Evolutionary conservation across 1,284 basidiomycete species (phyloP).

Genomic region (Trametes versicolor): DNA sequence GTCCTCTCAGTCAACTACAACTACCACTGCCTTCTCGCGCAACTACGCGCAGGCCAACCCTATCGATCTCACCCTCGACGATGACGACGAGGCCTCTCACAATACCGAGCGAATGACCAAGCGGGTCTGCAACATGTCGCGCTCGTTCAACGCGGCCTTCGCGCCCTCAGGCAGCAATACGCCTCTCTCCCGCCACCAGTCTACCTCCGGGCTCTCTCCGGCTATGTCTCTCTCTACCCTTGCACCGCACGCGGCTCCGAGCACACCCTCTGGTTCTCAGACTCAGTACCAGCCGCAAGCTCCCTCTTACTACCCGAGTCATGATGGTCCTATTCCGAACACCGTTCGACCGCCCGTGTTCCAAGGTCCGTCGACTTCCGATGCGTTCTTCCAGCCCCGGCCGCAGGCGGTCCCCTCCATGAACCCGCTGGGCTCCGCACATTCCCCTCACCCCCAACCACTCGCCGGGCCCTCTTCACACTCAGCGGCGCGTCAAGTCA

Average conservation of each 20-base stretch:
- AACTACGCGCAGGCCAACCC: conserved; percentile 41
- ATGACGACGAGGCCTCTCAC: conserved; percentile 42
- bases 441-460: background rate
- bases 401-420: conserved; percentile 34
- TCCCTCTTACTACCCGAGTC: conserved; percentile 18
- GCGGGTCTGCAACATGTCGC: conserved; percentile 35
- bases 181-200: conserved; percentile 34
- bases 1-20: conserved; percentile 33
- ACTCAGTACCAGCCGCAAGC: conserved; percentile 19
- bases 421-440: conserved; percentile 21
- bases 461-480: conserved; percentile 20
- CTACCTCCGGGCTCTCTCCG: conserved; percentile 44
- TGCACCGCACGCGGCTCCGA: conserved; percentile 23
- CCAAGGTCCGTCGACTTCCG: conserved; percentile 43
- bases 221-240: conserved; percentile 44
- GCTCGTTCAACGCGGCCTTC: conserved; percentile 41
- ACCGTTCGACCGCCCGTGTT: conserved; percentile 36
- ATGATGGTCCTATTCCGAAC: conserved; percentile 31
- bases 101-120: conserved; percentile 40
- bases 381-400: conserved; percentile 46
- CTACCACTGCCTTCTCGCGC: conserved; percentile 31
- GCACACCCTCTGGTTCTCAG: conserved; percentile 16
- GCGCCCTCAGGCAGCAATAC: conserved; percentile 19
- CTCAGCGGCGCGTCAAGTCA: conserved; percentile 57
- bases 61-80: conserved; percentile 48